Percentiles rank a stretch among this genome's conserved stretches.
Conservation (phyloP, 1,139 yeast species). For the Hemisphaericaspora xylofermentans region DNA sequence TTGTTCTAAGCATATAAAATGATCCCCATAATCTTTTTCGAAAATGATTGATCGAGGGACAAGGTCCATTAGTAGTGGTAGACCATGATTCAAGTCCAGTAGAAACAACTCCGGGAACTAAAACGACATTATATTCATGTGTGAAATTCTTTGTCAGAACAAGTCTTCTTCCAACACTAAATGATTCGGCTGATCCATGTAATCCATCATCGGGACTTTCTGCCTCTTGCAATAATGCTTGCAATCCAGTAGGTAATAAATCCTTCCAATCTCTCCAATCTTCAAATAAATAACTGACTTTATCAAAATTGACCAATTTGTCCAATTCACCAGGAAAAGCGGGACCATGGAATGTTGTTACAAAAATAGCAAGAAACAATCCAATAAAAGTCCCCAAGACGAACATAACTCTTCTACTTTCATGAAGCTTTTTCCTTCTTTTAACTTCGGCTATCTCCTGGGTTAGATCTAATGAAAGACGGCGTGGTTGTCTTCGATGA, state of each 20-base stretch:
- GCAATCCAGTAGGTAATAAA: slow-evolving; percentile 63
- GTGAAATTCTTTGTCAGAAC: slow-evolving; percentile 48
- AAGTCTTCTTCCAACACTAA: slow-evolving; percentile 81
- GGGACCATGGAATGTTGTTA: slow-evolving; percentile 51
- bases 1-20: slow-evolving; percentile 88
- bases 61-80: slow-evolving; percentile 53
- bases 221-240: slow-evolving; percentile 58
- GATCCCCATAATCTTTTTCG: slow-evolving; percentile 96
- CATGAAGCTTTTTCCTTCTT: slow-evolving; percentile 25
- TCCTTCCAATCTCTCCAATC: slow-evolving; percentile 50
- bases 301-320: slow-evolving; percentile 55
- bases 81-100: slow-evolving; percentile 97
- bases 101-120: slow-evolving; percentile 95
- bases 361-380: slow-evolving; percentile 58
- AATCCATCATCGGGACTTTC: slow-evolving; percentile 34
- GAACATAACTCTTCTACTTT: slow-evolving; percentile 50
- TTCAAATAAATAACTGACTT: slow-evolving; percentile 48
- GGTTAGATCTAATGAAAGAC: not conserved
- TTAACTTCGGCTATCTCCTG: slow-evolving; percentile 2
- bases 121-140: slow-evolving; percentile 73
- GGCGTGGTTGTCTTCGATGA: slow-evolving; percentile 5
- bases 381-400: slow-evolving; percentile 69
- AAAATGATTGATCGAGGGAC: slow-evolving; percentile 83
- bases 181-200: slow-evolving; percentile 70
- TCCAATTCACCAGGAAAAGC: slow-evolving; percentile 48